Evolutionary conservation across 2,329 filamentous ascomycete genomes (phyloP).

Genomic region (Penicillium sumatraense): DNA sequence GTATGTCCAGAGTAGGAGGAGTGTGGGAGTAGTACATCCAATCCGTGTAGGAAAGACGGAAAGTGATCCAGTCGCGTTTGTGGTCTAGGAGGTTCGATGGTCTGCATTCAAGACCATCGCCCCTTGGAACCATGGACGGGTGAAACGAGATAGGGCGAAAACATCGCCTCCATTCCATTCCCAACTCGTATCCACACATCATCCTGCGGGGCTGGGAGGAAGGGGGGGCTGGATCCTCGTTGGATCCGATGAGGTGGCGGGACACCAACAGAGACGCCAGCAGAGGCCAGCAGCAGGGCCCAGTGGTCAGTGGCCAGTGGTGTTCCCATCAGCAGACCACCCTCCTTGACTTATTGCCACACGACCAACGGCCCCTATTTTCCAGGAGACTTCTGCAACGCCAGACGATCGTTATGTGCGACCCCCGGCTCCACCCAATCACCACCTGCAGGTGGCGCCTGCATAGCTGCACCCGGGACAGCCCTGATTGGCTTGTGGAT

Average conservation of each 20-base stretch:
- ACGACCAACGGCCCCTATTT: conserved; percentile 1
- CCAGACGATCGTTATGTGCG: conserved; percentile 14
- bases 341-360: conserved; percentile 1
- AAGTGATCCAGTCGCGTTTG: not conserved
- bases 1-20: not conserved
- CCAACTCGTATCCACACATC: conserved; percentile 5
- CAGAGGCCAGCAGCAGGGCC: not conserved
- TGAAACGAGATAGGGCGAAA: conserved; percentile 11
- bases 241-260: conserved; percentile 9
- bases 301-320: not conserved
- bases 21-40: too few relatives aligned
- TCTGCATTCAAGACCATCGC: not conserved
- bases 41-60: not conserved
- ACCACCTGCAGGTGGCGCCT: conserved; percentile 21
- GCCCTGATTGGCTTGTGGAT: conserved; percentile 10
- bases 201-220: conserved; percentile 9
- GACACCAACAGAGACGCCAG: not conserved
- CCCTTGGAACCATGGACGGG: conserved; percentile 3
- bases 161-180: conserved; percentile 6
- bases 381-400: conserved; percentile 3
- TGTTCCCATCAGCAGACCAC: not conserved
- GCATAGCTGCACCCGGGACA: conserved; percentile 5
- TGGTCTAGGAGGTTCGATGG: conserved; percentile 3
- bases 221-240: conserved; percentile 3
- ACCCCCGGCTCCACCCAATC: conserved; percentile 12